Conservation (phyloP, 306 rosid species). For the Sesbania bispinosa region DNA sequence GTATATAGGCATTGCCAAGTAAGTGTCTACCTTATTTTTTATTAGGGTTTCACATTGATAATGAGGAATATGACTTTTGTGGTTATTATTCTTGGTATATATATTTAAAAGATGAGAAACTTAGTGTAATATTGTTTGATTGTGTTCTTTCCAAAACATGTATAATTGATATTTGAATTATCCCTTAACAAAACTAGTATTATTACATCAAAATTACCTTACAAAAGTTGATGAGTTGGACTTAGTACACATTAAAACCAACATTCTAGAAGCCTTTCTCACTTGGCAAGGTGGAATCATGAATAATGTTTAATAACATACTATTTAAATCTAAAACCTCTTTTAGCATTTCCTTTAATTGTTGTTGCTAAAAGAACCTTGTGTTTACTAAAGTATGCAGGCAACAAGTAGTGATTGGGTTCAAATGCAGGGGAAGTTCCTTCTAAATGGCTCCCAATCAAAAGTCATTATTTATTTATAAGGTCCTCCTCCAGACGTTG, state of each 20-base stretch:
- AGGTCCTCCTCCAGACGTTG: slow-evolving; percentile 87
- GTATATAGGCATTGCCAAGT: slow-evolving; percentile 87
- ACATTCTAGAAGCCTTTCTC: too few species aligned
- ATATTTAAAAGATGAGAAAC: neutral
- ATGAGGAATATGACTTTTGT: neutral
- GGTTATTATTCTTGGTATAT: neutral
- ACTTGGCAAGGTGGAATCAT: too few species aligned
- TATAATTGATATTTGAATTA: too few species aligned
- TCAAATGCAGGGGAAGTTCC: slow-evolving; percentile 85
- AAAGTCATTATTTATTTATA: slow-evolving; percentile 75
- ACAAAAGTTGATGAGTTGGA: too few species aligned
- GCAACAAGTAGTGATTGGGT: slow-evolving; percentile 92
- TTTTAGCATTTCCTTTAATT: neutral
- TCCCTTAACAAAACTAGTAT: too few species aligned
- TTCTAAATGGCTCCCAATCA: slow-evolving; percentile 74
- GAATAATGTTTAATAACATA: neutral
- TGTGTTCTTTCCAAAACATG: neutral
- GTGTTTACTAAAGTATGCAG: slow-evolving; percentile 62
- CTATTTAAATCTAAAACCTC: neutral
- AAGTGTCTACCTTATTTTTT: slow-evolving; percentile 28
- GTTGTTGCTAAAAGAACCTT: slow-evolving; percentile 33
- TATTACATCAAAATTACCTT: too few species aligned
- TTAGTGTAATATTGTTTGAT: neutral
- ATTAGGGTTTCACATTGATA: neutral
- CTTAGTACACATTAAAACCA: too few species aligned